These are phyloP conservation scores for Camellia oleifera DNA, from an alignment of 179 eudicot species.

Conservation along the genomic window DNA sequence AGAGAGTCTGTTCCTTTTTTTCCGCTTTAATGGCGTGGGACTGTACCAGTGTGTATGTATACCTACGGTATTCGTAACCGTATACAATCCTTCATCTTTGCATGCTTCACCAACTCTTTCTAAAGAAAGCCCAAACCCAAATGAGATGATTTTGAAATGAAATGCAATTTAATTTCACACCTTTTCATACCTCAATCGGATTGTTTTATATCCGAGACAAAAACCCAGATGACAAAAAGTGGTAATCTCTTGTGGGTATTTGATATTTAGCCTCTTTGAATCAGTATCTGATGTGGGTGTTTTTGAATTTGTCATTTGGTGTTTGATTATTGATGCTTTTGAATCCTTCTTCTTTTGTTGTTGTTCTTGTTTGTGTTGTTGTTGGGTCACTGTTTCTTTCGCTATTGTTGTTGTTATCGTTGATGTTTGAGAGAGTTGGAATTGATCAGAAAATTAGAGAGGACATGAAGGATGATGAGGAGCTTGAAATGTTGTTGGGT, in stretches of 20 bases:
- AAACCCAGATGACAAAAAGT: constrained; percentile 28
- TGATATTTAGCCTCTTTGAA: constrained; percentile 9
- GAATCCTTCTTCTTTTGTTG: constrained; percentile 15
- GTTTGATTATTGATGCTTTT: constrained; percentile 3
- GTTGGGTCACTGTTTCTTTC: background rate
- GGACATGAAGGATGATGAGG: constrained; percentile 40
- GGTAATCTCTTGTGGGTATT: constrained; percentile 27
- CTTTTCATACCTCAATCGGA: constrained; percentile 12
- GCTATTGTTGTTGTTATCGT: background rate
- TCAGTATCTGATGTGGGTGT: constrained; percentile 7
- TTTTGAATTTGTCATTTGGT: background rate
- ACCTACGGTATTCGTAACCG: constrained; percentile 16
- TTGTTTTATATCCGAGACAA: constrained; percentile 22
- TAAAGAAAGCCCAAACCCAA: constrained; percentile 28
- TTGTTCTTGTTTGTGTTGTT: constrained; percentile 10
- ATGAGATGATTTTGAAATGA: constrained; percentile 13
- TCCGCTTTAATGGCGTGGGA: constrained; percentile 44
- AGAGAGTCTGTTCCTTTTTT: constrained; percentile 28
- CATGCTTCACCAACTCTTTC: constrained; percentile 43
- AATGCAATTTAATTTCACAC: constrained; percentile 19
- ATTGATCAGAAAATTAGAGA: constrained; percentile 12
- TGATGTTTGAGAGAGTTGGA: constrained; percentile 10
- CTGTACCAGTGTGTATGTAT: constrained; percentile 26
- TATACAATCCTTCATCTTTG: constrained; percentile 34
- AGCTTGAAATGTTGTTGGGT: constrained; percentile 41